A percentile compares a stretch with the other conserved stretches of the same genome.
Conservation (phyloP, 2,329 filamentous ascomycete species). For the Colletotrichum incanum region DNA sequence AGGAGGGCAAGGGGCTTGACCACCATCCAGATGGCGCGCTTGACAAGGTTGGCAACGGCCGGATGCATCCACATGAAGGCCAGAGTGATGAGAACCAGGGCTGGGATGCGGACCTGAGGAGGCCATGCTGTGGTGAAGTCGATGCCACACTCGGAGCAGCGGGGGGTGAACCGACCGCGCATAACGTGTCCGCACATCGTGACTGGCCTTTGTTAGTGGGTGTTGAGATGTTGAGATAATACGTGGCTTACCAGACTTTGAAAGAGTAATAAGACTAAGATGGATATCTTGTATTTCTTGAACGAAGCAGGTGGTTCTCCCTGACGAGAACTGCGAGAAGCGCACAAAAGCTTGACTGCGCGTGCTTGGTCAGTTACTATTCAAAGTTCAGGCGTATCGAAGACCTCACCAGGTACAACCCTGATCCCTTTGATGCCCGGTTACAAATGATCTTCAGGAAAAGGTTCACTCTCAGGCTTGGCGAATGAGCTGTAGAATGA, state of each 20-base stretch:
- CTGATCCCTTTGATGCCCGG: background rate
- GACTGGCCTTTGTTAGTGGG: background rate
- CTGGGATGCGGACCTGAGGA: slow-evolving; percentile 19
- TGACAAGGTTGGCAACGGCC: slow-evolving; percentile 5
- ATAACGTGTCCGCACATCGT: slow-evolving; percentile 31
- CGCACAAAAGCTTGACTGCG: background rate
- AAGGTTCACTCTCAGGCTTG: background rate
- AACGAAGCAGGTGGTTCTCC: background rate
- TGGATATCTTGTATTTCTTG: background rate
- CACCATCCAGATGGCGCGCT: slow-evolving; percentile 17
- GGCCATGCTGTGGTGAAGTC: slow-evolving; percentile 35
- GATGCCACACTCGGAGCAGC: slow-evolving; percentile 8
- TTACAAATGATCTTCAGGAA: background rate
- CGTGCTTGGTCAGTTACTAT: background rate
- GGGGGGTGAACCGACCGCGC: slow-evolving; percentile 27
- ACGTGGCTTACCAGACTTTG: background rate
- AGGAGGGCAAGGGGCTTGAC: slow-evolving; percentile 33
- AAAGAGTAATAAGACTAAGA: background rate
- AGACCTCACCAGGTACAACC: background rate
- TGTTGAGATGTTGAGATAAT: background rate
- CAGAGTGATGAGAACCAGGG: slow-evolving; percentile 23
- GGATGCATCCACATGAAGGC: slow-evolving; percentile 34
- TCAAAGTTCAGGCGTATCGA: background rate
- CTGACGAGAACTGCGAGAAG: background rate
- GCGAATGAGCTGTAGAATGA: background rate